Evolutionary conservation across 1,284 basidiomycete genomes (phyloP).

Genomic region (Schizophyllum amplum): DNA sequence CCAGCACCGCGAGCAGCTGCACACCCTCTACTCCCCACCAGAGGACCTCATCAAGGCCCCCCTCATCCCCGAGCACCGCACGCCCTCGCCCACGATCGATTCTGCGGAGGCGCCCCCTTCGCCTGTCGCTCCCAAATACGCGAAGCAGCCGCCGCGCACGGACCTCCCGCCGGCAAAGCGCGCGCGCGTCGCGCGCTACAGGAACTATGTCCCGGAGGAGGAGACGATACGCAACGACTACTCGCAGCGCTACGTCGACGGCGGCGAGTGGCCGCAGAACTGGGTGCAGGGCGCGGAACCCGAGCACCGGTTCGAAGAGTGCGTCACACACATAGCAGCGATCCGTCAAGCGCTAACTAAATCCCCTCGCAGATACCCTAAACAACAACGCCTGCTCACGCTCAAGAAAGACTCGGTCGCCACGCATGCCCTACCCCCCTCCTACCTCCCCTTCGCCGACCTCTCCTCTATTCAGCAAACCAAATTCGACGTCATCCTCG

Average conservation of each 20-base stretch:
- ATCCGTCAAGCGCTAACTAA: slow-evolving; percentile 1
- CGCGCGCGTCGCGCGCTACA: slow-evolving; percentile 56
- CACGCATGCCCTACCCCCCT: slow-evolving; percentile 53
- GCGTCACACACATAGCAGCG: slow-evolving; percentile 24
- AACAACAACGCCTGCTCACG: slow-evolving; percentile 73
- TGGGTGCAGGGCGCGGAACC: slow-evolving; percentile 84
- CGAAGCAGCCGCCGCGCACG: slow-evolving; percentile 31
- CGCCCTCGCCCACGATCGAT: slow-evolving; percentile 34
- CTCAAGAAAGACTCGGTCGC: slow-evolving; percentile 72
- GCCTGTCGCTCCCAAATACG: slow-evolving; percentile 33
- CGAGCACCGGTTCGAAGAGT: slow-evolving; percentile 90
- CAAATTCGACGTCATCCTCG: slow-evolving; percentile 91
- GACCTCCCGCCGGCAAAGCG: slow-evolving; percentile 67
- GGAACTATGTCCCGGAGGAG: slow-evolving; percentile 82
- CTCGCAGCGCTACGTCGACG: slow-evolving; percentile 82
- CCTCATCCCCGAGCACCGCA: slow-evolving; percentile 20
- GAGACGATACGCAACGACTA: slow-evolving; percentile 96
- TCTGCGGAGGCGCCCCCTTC: slow-evolving; percentile 32
- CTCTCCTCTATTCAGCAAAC: slow-evolving; percentile 46
- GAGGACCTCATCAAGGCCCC: slow-evolving; percentile 22
- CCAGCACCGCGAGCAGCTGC: slow-evolving; percentile 25
- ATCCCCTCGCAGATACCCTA: slow-evolving; percentile 65
- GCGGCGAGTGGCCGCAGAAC: slow-evolving; percentile 87
- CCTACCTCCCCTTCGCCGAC: slow-evolving; percentile 57
- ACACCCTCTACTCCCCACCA: slow-evolving; percentile 21